Conservation (phyloP, 345 rosid species). For the Geranium brycei region DNA sequence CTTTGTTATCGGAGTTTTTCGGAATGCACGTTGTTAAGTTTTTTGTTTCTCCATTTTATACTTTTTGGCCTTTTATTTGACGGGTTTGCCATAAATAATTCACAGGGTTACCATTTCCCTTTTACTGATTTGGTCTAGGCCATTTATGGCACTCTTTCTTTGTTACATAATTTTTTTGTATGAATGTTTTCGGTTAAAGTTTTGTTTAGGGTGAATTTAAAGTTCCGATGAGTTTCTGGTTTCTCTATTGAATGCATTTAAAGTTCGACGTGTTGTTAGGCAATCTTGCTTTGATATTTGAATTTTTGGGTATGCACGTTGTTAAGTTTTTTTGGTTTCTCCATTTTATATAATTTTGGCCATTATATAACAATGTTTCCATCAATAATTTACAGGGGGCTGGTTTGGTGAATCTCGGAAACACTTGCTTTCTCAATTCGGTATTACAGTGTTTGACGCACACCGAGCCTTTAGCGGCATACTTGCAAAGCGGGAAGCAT, state of each 20-base stretch:
- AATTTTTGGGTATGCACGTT: not conserved
- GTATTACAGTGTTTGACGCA: slow-evolving; percentile 91
- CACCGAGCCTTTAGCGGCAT: slow-evolving; percentile 90
- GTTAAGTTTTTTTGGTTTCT: not conserved
- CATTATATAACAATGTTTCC: slow-evolving; percentile 2
- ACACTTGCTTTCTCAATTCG: slow-evolving; percentile 92
- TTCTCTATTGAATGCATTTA: no score
- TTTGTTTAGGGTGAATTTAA: no score
- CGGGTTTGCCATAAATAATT: no score
- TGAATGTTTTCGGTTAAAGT: no score
- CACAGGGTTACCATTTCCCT: not conserved
- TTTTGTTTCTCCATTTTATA: no score
- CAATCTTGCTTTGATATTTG: no score
- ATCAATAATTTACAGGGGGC: slow-evolving; percentile 59
- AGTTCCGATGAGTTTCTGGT: no score
- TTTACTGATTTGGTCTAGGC: not conserved
- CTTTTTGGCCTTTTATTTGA: no score
- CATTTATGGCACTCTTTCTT: not conserved
- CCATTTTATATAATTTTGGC: not conserved
- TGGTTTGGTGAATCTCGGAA: slow-evolving; percentile 87
- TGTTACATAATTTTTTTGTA: no score
- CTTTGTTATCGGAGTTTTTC: no score
- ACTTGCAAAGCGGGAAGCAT: slow-evolving; percentile 72
- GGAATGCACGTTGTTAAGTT: no score
- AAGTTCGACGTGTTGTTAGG: no score